A percentile compares a stretch with the other conserved stretches of the same genome.
Evolutionary conservation across 306 rosid species (phyloP).

Genomic region (Hippophae tibetana): DNA sequence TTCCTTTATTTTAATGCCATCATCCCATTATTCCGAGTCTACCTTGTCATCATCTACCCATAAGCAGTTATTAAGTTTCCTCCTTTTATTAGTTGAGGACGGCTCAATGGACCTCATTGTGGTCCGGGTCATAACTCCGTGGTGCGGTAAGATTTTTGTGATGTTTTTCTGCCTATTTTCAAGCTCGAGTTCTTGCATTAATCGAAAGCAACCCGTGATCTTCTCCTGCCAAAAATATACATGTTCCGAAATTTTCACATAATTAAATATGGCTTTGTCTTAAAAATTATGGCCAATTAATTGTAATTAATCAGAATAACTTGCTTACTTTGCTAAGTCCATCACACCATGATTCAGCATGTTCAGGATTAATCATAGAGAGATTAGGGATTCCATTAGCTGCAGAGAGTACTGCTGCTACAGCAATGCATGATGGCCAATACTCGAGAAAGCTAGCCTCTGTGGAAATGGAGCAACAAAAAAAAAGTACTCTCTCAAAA

Average conservation of each 20-base stretch:
- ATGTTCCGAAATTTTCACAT: constrained; percentile 2
- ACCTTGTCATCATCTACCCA: constrained; percentile 81
- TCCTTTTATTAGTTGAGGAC: constrained; percentile 46
- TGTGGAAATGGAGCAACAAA: constrained; percentile 8
- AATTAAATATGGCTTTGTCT: background rate
- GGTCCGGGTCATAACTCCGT: constrained; percentile 46
- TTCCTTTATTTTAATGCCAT: constrained; percentile 7
- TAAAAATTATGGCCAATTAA: background rate
- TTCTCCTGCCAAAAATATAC: constrained; percentile 52
- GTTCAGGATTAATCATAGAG: constrained; percentile 64
- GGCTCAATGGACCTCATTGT: constrained; percentile 46
- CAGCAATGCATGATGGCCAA: constrained; percentile 99
- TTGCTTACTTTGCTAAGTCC: constrained; percentile 82
- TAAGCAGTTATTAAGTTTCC: constrained; percentile 59
- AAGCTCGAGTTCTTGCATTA: constrained; percentile 63
- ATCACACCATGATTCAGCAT: constrained; percentile 86
- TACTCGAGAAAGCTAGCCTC: constrained; percentile 76
- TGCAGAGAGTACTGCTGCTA: constrained; percentile 80
- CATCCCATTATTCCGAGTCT: constrained; percentile 35
- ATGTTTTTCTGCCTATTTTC: constrained; percentile 35
- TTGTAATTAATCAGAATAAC: background rate
- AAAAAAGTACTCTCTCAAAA: constrained; percentile 7
- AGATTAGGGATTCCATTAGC: constrained; percentile 72
- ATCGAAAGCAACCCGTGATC: constrained; percentile 65
- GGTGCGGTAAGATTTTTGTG: constrained; percentile 51